Percentiles rank a stretch among this genome's conserved stretches.
Evolutionary conservation across 768 basidiomycete genomes (phyloP).

Genomic region (Boletus reticuloceps): DNA sequence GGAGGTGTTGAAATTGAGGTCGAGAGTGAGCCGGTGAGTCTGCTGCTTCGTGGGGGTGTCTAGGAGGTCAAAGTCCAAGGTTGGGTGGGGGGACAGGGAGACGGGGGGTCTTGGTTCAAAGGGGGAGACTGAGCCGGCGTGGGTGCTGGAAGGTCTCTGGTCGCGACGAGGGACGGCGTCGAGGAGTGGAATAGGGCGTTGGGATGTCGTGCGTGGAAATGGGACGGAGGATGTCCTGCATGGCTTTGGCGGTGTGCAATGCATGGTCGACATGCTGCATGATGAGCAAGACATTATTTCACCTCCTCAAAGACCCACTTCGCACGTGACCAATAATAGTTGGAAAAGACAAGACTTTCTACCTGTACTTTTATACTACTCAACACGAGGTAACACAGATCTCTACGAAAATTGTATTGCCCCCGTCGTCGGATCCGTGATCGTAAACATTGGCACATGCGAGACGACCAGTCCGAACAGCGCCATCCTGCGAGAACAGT

Average conservation of each 20-base stretch:
- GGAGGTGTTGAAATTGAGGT: slow-evolving; percentile 21
- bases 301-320: slow-evolving; percentile 12
- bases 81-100: too few species aligned
- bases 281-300: not conserved
- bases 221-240: slow-evolving; percentile 10
- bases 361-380: slow-evolving; percentile 8
- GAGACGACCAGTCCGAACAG: slow-evolving; percentile 31
- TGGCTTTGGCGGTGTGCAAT: slow-evolving; percentile 17
- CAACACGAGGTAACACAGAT: slow-evolving; percentile 17
- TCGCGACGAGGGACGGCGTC: too few species aligned
- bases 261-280: slow-evolving; percentile 34
- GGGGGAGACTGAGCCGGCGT: slow-evolving; percentile 11
- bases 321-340: slow-evolving; percentile 26
- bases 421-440: slow-evolving; percentile 33
- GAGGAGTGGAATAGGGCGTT: too few species aligned
- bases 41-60: too few species aligned
- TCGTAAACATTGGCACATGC: slow-evolving; percentile 30
- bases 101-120: slow-evolving; percentile 21
- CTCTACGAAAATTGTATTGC: slow-evolving; percentile 30
- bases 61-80: too few species aligned
- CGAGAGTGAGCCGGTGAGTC: slow-evolving; percentile 16
- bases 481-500: slow-evolving; percentile 33
- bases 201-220: slow-evolving; percentile 9
- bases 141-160: slow-evolving; percentile 6
- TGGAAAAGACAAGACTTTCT: too few species aligned